Conservation (phyloP, 306 rosid genomes). For the Senna tora region DNA sequence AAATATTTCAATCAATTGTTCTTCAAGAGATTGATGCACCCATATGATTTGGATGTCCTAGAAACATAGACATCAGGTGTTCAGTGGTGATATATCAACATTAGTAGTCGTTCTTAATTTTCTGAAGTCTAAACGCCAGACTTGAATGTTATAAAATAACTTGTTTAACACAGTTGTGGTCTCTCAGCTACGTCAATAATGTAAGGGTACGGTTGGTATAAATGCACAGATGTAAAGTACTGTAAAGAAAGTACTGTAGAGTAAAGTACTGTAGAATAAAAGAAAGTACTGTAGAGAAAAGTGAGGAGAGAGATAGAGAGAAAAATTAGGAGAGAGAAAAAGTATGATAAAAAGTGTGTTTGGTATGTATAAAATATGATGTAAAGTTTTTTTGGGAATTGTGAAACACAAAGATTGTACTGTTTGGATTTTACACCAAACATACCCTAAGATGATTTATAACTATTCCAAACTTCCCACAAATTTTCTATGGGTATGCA, state of each 20-base stretch:
- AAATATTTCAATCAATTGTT: neutral
- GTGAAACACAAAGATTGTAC: no score
- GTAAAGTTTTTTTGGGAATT: no score
- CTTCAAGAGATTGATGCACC: constrained; percentile 7
- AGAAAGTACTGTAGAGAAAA: no score
- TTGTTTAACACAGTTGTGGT: neutral
- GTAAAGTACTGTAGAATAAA: no score
- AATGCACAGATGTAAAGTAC: no score
- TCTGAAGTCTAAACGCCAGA: neutral
- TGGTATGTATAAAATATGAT: no score
- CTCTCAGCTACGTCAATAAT: neutral
- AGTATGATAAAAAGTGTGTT: no score
- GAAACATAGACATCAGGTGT: neutral
- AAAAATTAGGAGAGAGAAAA: no score
- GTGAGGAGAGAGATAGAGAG: no score
- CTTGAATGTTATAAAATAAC: constrained; percentile 2
- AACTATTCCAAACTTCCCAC: neutral
- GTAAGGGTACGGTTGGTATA: no score
- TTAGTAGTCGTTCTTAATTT: neutral
- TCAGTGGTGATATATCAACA: constrained; percentile 16
- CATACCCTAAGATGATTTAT: neutral
- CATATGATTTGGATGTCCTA: neutral
- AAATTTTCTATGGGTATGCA: neutral
- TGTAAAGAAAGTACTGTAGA: no score
- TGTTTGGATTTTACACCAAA: no score